phyloP scores from a whole-genome alignment of 495 filamentous ascomycete species.

The Chaetomium tenue region DNA sequence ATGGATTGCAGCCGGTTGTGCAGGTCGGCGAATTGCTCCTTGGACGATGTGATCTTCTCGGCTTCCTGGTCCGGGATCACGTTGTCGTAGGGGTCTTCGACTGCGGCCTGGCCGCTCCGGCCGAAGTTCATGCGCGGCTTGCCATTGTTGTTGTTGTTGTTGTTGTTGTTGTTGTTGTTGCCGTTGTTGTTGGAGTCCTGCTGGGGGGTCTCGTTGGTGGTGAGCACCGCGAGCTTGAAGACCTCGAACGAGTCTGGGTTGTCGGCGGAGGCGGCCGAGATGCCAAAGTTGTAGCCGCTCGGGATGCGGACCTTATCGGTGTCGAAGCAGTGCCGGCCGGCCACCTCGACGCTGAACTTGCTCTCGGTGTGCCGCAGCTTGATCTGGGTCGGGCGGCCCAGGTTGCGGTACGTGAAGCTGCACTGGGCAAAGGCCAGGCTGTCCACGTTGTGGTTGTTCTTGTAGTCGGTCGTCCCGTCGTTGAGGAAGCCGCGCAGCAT shows the following conservation, averaged over 20 bases:
- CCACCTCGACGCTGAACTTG: slow-evolving; percentile 74
- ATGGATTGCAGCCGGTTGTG: slow-evolving; percentile 75
- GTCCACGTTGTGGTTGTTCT: slow-evolving; percentile 73
- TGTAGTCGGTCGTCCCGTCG: slow-evolving; percentile 81
- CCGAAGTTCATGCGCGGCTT: slow-evolving; percentile 25
- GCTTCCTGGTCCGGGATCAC: slow-evolving; percentile 48
- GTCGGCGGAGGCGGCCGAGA: slow-evolving; percentile 84
- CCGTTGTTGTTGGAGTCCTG: slow-evolving; percentile 39
- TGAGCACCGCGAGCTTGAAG: slow-evolving; percentile 76
- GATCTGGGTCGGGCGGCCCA: slow-evolving; percentile 76
- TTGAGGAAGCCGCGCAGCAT: slow-evolving; percentile 90
- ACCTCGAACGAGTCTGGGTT: slow-evolving; percentile 92
- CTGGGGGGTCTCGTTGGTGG: slow-evolving; percentile 40
- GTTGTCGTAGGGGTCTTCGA: slow-evolving; percentile 45
- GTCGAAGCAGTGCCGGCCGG: slow-evolving; percentile 80
- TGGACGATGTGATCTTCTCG: slow-evolving; percentile 50
- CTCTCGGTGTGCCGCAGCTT: slow-evolving; percentile 64
- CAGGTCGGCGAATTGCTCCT: slow-evolving; percentile 74
- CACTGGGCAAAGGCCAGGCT: slow-evolving; percentile 91
- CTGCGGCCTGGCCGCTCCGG: slow-evolving; percentile 24
- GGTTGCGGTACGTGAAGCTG: slow-evolving; percentile 85
- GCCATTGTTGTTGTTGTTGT: slow-evolving; percentile 27
- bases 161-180: slow-evolving; percentile 35
- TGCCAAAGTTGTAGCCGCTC: slow-evolving; percentile 76
- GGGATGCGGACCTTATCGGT: slow-evolving; percentile 76